phyloP scores from a whole-genome alignment of 1,284 basidiomycete genomes.

The Ceratobasidium sp. region DNA sequence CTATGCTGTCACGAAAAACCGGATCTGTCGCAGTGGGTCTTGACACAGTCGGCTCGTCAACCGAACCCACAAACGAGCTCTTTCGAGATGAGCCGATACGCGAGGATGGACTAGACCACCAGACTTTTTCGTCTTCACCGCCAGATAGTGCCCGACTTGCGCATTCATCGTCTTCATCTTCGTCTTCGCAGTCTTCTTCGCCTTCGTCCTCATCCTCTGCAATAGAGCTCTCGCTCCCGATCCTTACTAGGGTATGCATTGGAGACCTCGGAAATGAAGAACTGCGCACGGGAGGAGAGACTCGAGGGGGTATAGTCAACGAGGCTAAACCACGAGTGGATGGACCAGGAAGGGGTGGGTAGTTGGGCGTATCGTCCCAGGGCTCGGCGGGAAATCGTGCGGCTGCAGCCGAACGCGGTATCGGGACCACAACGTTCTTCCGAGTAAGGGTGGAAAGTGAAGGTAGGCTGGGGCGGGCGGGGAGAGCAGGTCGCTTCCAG shows the following conservation, averaged over 20 bases:
- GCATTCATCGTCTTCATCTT: constrained; percentile 9
- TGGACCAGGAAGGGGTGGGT: constrained; percentile 4
- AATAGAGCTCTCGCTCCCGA: constrained; percentile 27
- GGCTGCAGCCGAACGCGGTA: constrained; percentile 39
- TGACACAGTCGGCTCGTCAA: constrained; percentile 21
- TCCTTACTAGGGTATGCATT: constrained; percentile 13
- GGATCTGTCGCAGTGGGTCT: constrained; percentile 1
- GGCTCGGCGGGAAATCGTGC: constrained; percentile 44
- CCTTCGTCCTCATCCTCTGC: constrained; percentile 34
- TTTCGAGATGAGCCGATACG: constrained; percentile 6
- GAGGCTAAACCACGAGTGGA: constrained; percentile 30
- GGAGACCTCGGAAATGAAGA: constrained; percentile 19
- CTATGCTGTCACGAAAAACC: constrained; percentile 16
- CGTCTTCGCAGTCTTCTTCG: constrained; percentile 11
- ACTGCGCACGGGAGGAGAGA: constrained; percentile 9
- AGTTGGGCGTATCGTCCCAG: constrained; percentile 40
- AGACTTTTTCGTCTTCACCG: constrained; percentile 5
- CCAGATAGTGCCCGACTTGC: not conserved
- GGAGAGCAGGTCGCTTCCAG: constrained; percentile 20
- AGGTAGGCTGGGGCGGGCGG: constrained; percentile 41
- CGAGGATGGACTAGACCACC: constrained; percentile 32
- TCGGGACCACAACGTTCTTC: constrained; percentile 41
- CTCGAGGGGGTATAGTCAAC: constrained; percentile 16
- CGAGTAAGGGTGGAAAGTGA: constrained; percentile 43
- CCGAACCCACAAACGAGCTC: constrained; percentile 14